These are phyloP conservation scores for Candida sithepensis DNA, from an alignment of 805 yeast genomes.

Conservation along the genomic window DNA sequence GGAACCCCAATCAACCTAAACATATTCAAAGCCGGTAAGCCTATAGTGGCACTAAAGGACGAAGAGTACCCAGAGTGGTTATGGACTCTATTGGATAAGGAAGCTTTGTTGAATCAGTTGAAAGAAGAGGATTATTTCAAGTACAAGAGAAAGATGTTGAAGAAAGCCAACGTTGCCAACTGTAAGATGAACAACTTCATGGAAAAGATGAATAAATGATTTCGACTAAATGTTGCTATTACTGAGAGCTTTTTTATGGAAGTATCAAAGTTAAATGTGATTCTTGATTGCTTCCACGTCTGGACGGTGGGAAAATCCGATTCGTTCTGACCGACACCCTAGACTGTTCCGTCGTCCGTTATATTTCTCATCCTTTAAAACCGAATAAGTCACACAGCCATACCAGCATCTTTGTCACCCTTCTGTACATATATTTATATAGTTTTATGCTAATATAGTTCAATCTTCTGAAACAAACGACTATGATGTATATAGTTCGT, in stretches of 20 bases:
- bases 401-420: too few species aligned
- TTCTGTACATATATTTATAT: not conserved
- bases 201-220: slow-evolving; percentile 42
- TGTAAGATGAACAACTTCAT: slow-evolving; percentile 81
- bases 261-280: too few species aligned
- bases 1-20: slow-evolving; percentile 74
- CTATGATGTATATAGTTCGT: too few species aligned
- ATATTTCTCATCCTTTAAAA: too few species aligned
- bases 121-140: slow-evolving; percentile 54
- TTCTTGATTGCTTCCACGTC: too few species aligned
- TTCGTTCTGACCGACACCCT: too few species aligned
- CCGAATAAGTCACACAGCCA: too few species aligned
- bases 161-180: slow-evolving; percentile 61
- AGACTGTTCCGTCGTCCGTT: too few species aligned
- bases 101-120: slow-evolving; percentile 52
- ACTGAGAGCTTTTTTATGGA: too few species aligned
- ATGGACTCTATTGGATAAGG: slow-evolving; percentile 77
- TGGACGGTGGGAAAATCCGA: too few species aligned
- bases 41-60: slow-evolving; percentile 85
- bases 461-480: too few species aligned
- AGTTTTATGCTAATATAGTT: not conserved
- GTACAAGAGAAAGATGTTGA: slow-evolving; percentile 66
- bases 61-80: slow-evolving; percentile 92
- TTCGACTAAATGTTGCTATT: too few species aligned
- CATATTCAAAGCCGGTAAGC: slow-evolving; percentile 75